Conservation (phyloP, 441 rosid genomes). For the Viola pubescens region DNA sequence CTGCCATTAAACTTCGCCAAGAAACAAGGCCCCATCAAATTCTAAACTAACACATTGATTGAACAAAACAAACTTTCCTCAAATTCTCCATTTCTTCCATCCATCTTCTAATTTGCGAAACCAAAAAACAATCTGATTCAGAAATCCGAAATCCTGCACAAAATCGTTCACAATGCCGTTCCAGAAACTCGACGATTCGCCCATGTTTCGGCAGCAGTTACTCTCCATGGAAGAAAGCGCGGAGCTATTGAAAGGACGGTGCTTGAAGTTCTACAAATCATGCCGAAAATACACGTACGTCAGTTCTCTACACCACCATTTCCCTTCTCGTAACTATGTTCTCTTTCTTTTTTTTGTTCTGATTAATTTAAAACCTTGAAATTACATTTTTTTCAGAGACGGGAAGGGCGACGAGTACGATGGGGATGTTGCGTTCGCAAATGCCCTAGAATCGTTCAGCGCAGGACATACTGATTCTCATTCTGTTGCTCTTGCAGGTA, state of each 20-base stretch:
- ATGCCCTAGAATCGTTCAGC: constrained; percentile 92
- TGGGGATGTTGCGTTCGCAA: constrained; percentile 92
- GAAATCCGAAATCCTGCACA: neutral
- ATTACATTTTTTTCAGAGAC: constrained; percentile 47
- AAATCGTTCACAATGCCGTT: constrained; percentile 55
- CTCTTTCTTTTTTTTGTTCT: neutral
- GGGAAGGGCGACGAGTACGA: constrained; percentile 97
- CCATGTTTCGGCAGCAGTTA: constrained; percentile 99
- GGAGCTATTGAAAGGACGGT: constrained; percentile 70
- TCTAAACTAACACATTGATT: neutral
- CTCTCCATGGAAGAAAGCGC: constrained; percentile 74
- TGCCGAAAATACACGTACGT: constrained; percentile 94
- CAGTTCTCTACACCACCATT: neutral
- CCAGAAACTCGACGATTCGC: constrained; percentile 97
- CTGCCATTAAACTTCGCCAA: constrained; percentile 50
- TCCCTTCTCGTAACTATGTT: neutral
- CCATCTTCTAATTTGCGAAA: constrained; percentile 4
- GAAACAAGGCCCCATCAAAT: constrained; percentile 6
- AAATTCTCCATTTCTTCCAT: neutral
- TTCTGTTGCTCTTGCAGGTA: constrained; percentile 97
- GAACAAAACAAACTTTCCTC: neutral
- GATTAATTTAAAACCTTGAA: neutral
- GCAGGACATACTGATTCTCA: constrained; percentile 99
- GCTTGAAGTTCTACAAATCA: constrained; percentile 89
- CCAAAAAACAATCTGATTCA: neutral